These are phyloP conservation scores for Geoglossum glabrum DNA, from an alignment of 495 filamentous ascomycete genomes.

Conservation along the genomic window DNA sequence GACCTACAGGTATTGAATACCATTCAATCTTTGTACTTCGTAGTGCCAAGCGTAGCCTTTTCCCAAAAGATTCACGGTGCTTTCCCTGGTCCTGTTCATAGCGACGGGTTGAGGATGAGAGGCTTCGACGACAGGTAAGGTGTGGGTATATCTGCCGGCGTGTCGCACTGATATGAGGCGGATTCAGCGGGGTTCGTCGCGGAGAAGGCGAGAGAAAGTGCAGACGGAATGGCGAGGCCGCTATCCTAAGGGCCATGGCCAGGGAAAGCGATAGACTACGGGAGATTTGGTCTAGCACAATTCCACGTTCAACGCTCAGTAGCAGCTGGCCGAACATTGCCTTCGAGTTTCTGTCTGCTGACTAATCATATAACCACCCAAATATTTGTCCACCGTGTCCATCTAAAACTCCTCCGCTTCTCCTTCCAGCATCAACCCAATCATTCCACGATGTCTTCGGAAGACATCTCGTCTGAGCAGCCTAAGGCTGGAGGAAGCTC, in stretches of 20 bases:
- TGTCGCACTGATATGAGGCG: background rate
- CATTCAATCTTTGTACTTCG: slow-evolving; percentile 66
- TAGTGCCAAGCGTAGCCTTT: slow-evolving; percentile 39
- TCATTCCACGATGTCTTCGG: background rate
- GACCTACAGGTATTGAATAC: slow-evolving; percentile 84
- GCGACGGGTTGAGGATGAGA: slow-evolving; percentile 23
- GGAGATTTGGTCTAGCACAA: background rate
- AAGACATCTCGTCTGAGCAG: background rate
- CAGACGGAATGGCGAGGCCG: background rate
- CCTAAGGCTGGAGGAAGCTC: background rate
- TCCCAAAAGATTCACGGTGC: slow-evolving; percentile 34
- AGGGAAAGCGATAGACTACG: background rate
- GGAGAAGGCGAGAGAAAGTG: background rate
- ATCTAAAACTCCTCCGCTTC: background rate
- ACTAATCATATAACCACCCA: no score
- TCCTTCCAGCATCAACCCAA: background rate
- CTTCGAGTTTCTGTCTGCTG: no score
- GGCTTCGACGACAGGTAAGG: slow-evolving; percentile 13
- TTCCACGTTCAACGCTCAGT: no score
- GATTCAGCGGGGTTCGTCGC: background rate
- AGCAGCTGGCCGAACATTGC: no score
- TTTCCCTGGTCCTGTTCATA: slow-evolving; percentile 13
- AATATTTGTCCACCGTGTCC: background rate
- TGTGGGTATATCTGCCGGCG: slow-evolving; percentile 9
- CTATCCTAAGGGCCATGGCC: background rate